phyloP scores from a whole-genome alignment of 176 grass and related monocot genomes.

The Rhipidocladum racemiflorum region DNA sequence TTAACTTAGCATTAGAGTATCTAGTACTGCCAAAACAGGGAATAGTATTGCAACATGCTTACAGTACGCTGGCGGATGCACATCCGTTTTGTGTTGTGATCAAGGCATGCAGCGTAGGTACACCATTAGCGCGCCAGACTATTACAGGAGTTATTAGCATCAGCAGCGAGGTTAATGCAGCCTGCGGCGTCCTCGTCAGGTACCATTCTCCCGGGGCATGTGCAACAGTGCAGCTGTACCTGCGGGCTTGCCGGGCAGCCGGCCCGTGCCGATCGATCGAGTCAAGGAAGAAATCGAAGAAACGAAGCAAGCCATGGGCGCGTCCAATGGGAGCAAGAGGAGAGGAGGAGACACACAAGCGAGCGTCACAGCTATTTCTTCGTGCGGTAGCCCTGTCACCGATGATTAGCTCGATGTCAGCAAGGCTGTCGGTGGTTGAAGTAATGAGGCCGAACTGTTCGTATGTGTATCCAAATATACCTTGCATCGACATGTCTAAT shows the following conservation, averaged over 20 bases:
- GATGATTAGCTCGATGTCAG: too few relatives aligned
- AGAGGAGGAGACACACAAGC: not conserved
- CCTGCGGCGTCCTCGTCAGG: not conserved
- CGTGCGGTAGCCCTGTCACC: too few relatives aligned
- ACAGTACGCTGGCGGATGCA: not conserved
- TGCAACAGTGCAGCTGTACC: not conserved
- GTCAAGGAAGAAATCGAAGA: not conserved
- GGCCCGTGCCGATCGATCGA: not conserved
- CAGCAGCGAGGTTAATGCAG: not conserved
- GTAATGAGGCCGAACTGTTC: too few relatives aligned
- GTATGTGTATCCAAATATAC: too few relatives aligned
- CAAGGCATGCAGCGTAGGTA: not conserved
- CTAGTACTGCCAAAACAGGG: too few relatives aligned
- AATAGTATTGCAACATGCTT: too few relatives aligned
- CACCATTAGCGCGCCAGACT: not conserved
- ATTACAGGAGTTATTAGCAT: not conserved
- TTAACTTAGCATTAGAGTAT: too few relatives aligned
- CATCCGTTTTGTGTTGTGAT: not conserved
- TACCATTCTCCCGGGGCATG: not conserved
- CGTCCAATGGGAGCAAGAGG: not conserved
- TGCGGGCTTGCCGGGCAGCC: not conserved
- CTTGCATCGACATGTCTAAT: too few relatives aligned
- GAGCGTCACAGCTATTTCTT: not conserved
- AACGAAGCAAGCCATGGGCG: not conserved
- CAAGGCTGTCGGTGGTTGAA: too few relatives aligned